These are phyloP conservation scores for Extremus antarcticus DNA, from an alignment of 495 filamentous ascomycete genomes.

Conservation along the genomic window DNA sequence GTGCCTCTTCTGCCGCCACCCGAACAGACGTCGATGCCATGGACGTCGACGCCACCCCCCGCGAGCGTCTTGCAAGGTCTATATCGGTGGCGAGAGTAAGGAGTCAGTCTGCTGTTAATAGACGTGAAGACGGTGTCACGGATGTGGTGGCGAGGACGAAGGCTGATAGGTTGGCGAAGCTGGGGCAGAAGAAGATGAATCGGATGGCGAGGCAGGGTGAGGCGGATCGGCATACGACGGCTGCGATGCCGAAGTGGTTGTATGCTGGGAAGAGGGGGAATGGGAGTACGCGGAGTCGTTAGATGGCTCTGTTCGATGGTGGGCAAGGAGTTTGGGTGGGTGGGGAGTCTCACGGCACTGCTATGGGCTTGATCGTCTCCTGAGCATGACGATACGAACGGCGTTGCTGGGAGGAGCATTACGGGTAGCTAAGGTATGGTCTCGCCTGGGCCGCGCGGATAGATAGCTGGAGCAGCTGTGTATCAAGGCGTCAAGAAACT, in stretches of 20 bases:
- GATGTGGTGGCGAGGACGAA: constrained; percentile 52
- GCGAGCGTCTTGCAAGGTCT: constrained; percentile 26
- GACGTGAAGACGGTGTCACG: constrained; percentile 69
- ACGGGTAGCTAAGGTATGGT: too few relatives aligned
- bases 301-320: not conserved
- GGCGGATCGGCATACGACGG: constrained; percentile 82
- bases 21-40: constrained; percentile 57
- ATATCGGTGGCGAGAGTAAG: constrained; percentile 52
- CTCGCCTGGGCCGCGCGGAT: too few relatives aligned
- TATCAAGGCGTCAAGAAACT: too few relatives aligned
- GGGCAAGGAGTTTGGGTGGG: not conserved
- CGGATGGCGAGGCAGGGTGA: constrained; percentile 92
- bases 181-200: constrained; percentile 97
- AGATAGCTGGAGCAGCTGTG: too few relatives aligned
- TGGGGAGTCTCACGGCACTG: too few relatives aligned
- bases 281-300: constrained; percentile 43
- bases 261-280: constrained; percentile 55
- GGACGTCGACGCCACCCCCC: constrained; percentile 59
- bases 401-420: too few relatives aligned
- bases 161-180: constrained; percentile 74
- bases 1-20: constrained; percentile 51
- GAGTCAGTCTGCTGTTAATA: constrained; percentile 60
- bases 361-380: too few relatives aligned
- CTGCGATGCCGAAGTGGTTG: constrained; percentile 79
- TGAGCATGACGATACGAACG: too few relatives aligned